Evolutionary conservation across 805 yeast species (phyloP).

Genomic region (Candida sonorensis): DNA sequence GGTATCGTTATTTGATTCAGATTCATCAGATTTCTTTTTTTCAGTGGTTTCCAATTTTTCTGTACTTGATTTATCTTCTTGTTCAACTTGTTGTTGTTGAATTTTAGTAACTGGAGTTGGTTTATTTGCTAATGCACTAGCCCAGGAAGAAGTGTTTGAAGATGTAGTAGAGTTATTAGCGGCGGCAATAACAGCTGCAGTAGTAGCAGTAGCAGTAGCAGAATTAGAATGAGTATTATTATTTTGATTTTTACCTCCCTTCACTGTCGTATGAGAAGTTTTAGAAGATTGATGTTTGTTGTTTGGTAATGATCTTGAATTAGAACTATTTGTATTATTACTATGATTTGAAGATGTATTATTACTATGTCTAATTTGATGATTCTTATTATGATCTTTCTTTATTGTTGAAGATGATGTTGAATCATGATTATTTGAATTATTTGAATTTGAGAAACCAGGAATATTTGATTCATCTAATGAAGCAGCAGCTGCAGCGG

Average conservation of each 20-base stretch:
- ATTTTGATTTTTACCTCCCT: no score
- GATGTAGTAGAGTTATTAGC: constrained; percentile 8
- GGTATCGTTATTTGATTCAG: constrained; percentile 3
- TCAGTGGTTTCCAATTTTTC: no score
- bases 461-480: constrained; percentile 9
- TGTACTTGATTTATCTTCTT: constrained; percentile 1
- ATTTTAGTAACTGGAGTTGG: constrained; percentile 7
- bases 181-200: constrained; percentile 1
- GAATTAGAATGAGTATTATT: no score
- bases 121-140: constrained; percentile 25
- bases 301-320: no score
- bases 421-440: constrained; percentile 5
- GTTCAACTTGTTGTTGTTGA: constrained; percentile 6
- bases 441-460: constrained; percentile 1
- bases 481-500: constrained; percentile 17
- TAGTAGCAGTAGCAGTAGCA: background rate
- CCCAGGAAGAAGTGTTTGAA: constrained; percentile 26
- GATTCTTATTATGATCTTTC: constrained; percentile 1
- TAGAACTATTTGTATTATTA: no score
- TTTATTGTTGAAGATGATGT: constrained; percentile 6
- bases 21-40: constrained; percentile 2
- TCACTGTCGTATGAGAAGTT: constrained; percentile 3
- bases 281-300: constrained; percentile 1
- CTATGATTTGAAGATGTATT: no score
- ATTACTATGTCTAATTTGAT: constrained; percentile 2